A percentile compares a stretch with the other conserved stretches of the same genome.
phyloP scores from a whole-genome alignment of 305 asterid species.

The Rubia tinctorum region DNA sequence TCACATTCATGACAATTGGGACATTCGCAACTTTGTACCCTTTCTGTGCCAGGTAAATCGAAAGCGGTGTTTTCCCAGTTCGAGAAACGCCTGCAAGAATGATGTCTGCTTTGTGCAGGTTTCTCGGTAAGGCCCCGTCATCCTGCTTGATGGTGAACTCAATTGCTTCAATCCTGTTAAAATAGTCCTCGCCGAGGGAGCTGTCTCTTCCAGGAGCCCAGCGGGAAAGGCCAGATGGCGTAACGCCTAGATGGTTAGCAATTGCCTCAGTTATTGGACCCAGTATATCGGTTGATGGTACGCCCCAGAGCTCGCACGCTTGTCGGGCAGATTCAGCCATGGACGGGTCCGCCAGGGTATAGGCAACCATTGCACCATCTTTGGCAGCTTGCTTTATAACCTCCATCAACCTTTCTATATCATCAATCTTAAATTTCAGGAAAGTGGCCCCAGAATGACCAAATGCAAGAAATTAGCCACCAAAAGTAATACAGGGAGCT shows the following conservation, averaged over 20 bases:
- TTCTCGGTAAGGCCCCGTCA: constrained; percentile 87
- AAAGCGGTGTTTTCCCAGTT: constrained; percentile 86
- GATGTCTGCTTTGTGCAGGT: constrained; percentile 69
- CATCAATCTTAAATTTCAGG: constrained; percentile 45
- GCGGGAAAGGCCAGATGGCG: constrained; percentile 85
- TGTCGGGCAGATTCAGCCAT: constrained; percentile 70
- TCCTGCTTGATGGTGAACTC: constrained; percentile 97
- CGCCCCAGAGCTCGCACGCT: constrained; percentile 76
- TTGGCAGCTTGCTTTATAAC: constrained; percentile 71
- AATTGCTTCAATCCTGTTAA: constrained; percentile 74
- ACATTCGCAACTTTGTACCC: constrained; percentile 95
- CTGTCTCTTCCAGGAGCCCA: constrained; percentile 74
- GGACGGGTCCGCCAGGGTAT: constrained; percentile 74
- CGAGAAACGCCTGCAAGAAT: constrained; percentile 90
- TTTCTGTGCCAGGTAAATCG: constrained; percentile 82
- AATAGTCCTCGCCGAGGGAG: constrained; percentile 75
- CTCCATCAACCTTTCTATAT: constrained; percentile 64
- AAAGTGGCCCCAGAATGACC: constrained; percentile 5
- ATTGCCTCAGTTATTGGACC: constrained; percentile 77
- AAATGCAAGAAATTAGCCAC: constrained; percentile 9
- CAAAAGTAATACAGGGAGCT: not conserved
- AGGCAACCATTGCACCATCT: constrained; percentile 73
- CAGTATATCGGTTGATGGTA: constrained; percentile 61
- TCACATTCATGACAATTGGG: constrained; percentile 68
- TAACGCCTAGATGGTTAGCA: constrained; percentile 67